Evolutionary conservation across 2,329 filamentous ascomycete genomes (phyloP).

Genomic region (Colletotrichum sp.): DNA sequence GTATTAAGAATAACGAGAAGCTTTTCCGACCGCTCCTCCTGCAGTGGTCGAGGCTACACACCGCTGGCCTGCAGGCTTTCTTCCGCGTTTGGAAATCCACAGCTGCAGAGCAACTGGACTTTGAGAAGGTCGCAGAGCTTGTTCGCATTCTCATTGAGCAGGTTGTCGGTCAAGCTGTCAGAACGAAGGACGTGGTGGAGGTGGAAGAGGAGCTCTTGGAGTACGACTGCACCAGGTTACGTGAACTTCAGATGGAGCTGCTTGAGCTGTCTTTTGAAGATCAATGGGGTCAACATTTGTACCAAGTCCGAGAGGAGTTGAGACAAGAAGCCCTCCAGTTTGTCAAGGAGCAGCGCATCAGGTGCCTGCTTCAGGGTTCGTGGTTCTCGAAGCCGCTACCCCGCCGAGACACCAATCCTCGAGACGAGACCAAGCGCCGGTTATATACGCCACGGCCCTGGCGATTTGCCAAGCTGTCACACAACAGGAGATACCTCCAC

Average conservation of each 20-base stretch:
- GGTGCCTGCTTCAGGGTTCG: slow-evolving; percentile 84
- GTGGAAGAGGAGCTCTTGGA: slow-evolving; percentile 88
- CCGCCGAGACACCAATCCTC: slow-evolving; percentile 38
- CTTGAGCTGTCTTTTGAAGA: slow-evolving; percentile 92
- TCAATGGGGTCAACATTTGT: slow-evolving; percentile 89
- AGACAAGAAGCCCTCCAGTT: slow-evolving; percentile 93
- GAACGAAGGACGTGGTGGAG: slow-evolving; percentile 84
- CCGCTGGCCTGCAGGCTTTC: slow-evolving; percentile 83
- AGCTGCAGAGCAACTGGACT: slow-evolving; percentile 83
- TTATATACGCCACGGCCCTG: slow-evolving; percentile 63
- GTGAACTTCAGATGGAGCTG: slow-evolving; percentile 91
- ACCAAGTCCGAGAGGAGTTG: slow-evolving; percentile 89
- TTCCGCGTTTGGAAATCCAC: slow-evolving; percentile 93
- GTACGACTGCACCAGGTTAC: slow-evolving; percentile 78
- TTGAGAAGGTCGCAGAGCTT: slow-evolving; percentile 91
- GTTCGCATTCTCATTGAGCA: slow-evolving; percentile 90
- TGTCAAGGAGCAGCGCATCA: slow-evolving; percentile 93
- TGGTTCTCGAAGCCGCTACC: slow-evolving; percentile 75
- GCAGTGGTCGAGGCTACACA: slow-evolving; percentile 92
- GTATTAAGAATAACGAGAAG: slow-evolving; percentile 79
- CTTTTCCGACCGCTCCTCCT: slow-evolving; percentile 86
- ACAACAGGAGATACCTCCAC: slow-evolving; percentile 89
- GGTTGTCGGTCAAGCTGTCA: slow-evolving; percentile 80
- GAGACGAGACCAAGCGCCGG: slow-evolving; percentile 38
- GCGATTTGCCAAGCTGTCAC: slow-evolving; percentile 87